Conservation (phyloP, 352 stramenopile genomes). For the Pythium oligandrum region DNA sequence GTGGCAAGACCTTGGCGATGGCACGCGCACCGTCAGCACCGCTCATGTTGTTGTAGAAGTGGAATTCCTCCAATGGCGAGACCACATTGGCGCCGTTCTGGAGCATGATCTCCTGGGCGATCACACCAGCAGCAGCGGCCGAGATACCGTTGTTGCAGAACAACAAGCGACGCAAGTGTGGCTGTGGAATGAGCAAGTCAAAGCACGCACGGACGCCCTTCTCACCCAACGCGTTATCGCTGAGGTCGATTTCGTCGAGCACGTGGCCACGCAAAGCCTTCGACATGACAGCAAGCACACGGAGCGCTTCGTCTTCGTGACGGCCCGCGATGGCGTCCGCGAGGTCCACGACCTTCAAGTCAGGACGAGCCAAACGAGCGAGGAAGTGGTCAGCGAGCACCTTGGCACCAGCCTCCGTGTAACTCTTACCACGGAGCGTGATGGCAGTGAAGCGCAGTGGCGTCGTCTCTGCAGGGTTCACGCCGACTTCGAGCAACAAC, state of each 20-base stretch:
- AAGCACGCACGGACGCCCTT: constrained; percentile 78
- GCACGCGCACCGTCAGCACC: constrained; percentile 61
- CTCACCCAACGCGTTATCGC: constrained; percentile 73
- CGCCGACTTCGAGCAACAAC: constrained; percentile 36
- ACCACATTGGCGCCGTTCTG: constrained; percentile 36
- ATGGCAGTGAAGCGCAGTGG: constrained; percentile 49
- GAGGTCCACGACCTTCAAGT: constrained; percentile 73
- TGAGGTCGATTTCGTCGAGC: constrained; percentile 85
- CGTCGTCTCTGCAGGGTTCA: constrained; percentile 27
- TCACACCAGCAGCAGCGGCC: constrained; percentile 49
- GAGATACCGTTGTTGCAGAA: constrained; percentile 85
- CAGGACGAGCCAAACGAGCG: constrained; percentile 24
- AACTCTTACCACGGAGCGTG: constrained; percentile 72
- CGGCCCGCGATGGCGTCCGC: constrained; percentile 91
- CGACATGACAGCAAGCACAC: constrained; percentile 82
- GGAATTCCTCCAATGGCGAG: constrained; percentile 65
- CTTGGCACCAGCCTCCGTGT: constrained; percentile 59
- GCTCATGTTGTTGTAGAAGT: constrained; percentile 88
- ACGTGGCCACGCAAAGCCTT: constrained; percentile 63
- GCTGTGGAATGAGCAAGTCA: constrained; percentile 63
- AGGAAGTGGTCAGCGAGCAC: constrained; percentile 55
- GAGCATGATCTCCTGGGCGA: constrained; percentile 65
- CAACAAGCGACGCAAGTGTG: constrained; percentile 44
- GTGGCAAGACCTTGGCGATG: constrained; percentile 45
- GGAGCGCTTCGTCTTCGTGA: constrained; percentile 85